Conservation (phyloP, 2,329 filamentous ascomycete species). For the Colletotrichum sp. region DNA sequence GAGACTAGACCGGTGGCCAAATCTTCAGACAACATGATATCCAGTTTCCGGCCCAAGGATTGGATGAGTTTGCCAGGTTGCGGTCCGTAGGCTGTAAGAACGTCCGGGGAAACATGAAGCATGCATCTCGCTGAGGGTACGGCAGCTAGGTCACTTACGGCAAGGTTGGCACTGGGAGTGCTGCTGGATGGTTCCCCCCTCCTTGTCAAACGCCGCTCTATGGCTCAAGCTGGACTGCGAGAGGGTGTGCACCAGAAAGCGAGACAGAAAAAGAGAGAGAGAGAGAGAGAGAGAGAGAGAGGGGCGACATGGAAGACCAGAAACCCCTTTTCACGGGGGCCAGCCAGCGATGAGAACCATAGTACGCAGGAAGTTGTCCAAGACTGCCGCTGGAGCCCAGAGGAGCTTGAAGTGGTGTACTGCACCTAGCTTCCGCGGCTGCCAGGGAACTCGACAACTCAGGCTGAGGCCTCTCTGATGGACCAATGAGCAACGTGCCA, state of each 20-base stretch:
- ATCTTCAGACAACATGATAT: not conserved
- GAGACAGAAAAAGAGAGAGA: not conserved
- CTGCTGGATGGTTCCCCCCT: not conserved
- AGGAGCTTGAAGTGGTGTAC: not conserved
- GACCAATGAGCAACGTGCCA: not conserved
- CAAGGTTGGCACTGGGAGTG: not conserved
- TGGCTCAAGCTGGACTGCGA: not conserved
- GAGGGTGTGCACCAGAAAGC: conserved; percentile 5
- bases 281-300: not conserved
- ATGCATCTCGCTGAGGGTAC: not conserved
- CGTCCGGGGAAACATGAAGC: not conserved
- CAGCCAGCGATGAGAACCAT: not conserved
- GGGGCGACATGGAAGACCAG: not conserved
- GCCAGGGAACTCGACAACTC: not conserved
- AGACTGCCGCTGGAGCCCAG: not conserved
- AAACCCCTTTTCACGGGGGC: not conserved
- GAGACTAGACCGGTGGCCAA: not conserved
- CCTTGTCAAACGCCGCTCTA: not conserved
- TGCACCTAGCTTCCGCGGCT: not conserved
- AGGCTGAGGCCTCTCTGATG: not conserved
- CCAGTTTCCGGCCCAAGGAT: not conserved
- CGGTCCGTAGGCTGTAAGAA: not conserved
- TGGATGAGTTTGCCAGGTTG: not conserved
- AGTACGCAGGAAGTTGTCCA: not conserved
- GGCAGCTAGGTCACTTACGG: not conserved